Evolutionary conservation across 2,329 filamentous ascomycete genomes (phyloP).

Genomic region (Paracoccidioides brasiliensis): DNA sequence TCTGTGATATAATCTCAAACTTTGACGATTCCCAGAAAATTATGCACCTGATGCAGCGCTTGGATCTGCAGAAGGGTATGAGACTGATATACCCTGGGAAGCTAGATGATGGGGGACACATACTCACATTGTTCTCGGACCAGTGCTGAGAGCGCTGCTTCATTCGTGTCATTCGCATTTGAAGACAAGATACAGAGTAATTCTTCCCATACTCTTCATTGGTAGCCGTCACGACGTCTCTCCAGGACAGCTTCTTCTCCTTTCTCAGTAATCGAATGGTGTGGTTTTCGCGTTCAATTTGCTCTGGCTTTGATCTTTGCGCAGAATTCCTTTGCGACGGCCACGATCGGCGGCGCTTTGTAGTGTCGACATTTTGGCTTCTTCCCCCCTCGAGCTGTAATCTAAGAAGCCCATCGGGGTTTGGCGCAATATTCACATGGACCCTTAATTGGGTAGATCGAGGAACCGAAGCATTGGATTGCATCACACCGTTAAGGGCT

Average conservation of each 20-base stretch:
- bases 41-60: constrained; percentile 24
- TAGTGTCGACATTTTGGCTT: constrained; percentile 14
- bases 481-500: constrained; percentile 13
- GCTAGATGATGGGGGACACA: constrained; percentile 15
- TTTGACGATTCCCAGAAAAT: constrained; percentile 27
- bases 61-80: constrained; percentile 18
- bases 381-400: constrained; percentile 25
- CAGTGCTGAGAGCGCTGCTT: constrained; percentile 24
- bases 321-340: constrained; percentile 19
- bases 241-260: constrained; percentile 31
- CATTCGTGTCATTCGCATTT: constrained; percentile 29
- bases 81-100: constrained; percentile 1
- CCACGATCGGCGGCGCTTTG: constrained; percentile 14
- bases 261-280: constrained; percentile 25
- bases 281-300: constrained; percentile 5
- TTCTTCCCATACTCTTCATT: constrained; percentile 26
- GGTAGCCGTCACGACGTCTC: constrained; percentile 24
- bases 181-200: constrained; percentile 27
- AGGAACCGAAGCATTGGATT: constrained; percentile 12
- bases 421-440: constrained; percentile 26
- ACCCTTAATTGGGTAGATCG: constrained; percentile 13
- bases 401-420: constrained; percentile 27
- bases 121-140: constrained; percentile 34
- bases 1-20: constrained; percentile 26
- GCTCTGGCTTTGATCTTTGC: constrained; percentile 13